Evolutionary conservation across 805 yeast species (phyloP).

Genomic region (Yamadazyma paraphyllophila): DNA sequence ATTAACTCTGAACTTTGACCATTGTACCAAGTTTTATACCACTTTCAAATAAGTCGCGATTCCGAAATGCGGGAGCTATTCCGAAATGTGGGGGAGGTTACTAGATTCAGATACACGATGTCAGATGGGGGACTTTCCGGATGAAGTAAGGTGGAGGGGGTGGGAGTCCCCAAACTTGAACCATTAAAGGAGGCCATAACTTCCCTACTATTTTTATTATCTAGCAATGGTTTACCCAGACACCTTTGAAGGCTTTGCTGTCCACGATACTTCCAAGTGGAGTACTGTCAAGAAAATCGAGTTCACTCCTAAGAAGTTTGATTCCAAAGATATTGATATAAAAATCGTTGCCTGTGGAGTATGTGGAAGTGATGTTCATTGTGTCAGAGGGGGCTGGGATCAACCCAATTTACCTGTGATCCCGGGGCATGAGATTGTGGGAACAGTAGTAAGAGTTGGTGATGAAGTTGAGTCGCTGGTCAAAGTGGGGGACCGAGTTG

Average conservation of each 20-base stretch:
- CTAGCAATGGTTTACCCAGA: conserved; percentile 19
- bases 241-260: conserved; percentile 31
- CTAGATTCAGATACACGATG: neutral
- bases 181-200: neutral
- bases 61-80: neutral
- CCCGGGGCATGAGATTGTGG: conserved; percentile 64
- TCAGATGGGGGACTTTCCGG: neutral
- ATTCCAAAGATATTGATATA: conserved; percentile 47
- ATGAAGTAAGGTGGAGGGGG: neutral
- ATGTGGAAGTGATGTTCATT: conserved; percentile 63
- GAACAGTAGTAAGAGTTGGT: conserved; percentile 60
- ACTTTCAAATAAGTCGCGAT: neutral
- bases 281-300: conserved; percentile 25
- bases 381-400: conserved; percentile 52
- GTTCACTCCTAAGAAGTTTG: conserved; percentile 24
- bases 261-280: conserved; percentile 25
- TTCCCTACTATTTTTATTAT: neutral
- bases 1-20: neutral
- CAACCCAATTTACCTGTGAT: conserved; percentile 38
- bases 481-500: conserved; percentile 73
- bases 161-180: neutral
- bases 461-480: conserved; percentile 38
- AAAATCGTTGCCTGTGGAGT: conserved; percentile 60
- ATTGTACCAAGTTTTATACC: neutral
- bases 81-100: conserved; percentile 1